Percentiles rank a stretch among this genome's conserved stretches.
phyloP scores from a whole-genome alignment of 352 stramenopile genomes.

The Globisporangium canariense region DNA sequence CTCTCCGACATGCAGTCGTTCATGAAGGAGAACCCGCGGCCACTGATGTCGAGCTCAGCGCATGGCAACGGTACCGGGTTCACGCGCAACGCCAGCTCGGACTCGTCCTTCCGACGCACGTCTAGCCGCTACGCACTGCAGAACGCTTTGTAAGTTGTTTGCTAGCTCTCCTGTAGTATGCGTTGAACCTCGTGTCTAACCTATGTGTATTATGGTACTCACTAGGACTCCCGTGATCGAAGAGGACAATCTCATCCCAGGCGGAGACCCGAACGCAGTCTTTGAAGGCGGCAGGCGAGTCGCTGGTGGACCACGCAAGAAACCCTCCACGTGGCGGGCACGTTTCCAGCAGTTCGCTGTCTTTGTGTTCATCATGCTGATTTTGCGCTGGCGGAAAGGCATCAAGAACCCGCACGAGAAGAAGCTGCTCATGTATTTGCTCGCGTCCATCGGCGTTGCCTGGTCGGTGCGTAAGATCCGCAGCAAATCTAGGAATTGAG shows the following conservation, averaged over 20 bases:
- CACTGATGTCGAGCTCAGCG: slow-evolving; percentile 51
- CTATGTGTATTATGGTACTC: neutral
- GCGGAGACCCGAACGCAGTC: slow-evolving; percentile 16
- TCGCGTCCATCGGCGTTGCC: slow-evolving; percentile 54
- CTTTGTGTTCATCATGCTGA: slow-evolving; percentile 29
- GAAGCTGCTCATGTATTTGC: slow-evolving; percentile 55
- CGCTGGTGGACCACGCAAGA: neutral
- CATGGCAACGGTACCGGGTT: slow-evolving; percentile 23
- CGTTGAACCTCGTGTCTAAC: neutral
- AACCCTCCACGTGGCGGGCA: slow-evolving; percentile 26
- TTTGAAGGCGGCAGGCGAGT: slow-evolving; percentile 9
- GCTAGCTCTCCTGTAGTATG: neutral
- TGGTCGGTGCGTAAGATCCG: slow-evolving; percentile 57
- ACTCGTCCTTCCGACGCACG: slow-evolving; percentile 52
- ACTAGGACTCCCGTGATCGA: slow-evolving; percentile 61
- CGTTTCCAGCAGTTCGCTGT: slow-evolving; percentile 38
- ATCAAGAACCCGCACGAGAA: slow-evolving; percentile 49
- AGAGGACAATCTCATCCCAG: slow-evolving; percentile 40
- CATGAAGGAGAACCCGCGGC: slow-evolving; percentile 40
- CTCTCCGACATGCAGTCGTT: slow-evolving; percentile 84
- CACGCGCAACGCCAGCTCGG: slow-evolving; percentile 35
- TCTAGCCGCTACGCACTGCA: slow-evolving; percentile 54
- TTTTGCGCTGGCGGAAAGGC: slow-evolving; percentile 49
- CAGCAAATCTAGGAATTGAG: slow-evolving; percentile 29
- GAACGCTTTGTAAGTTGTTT: slow-evolving; percentile 39